Evolutionary conservation across 2,329 filamentous ascomycete genomes (phyloP).

Genomic region (Neonectria faginata): DNA sequence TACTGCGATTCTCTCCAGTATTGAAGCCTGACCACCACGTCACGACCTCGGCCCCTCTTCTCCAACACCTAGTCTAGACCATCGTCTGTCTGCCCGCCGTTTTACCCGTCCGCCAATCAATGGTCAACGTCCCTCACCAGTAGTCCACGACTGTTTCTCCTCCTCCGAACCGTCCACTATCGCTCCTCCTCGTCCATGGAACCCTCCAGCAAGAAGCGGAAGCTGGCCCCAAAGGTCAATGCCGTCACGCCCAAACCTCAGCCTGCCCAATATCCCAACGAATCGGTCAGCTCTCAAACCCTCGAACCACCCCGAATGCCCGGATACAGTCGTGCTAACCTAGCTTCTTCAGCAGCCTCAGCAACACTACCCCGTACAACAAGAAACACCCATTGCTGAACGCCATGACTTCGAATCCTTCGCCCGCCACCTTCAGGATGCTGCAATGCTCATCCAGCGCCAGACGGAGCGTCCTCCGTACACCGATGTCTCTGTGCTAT

Average conservation of each 20-base stretch:
- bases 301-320: constrained; percentile 28
- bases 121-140: constrained; percentile 36
- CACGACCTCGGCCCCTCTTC: constrained; percentile 5
- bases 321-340: constrained; percentile 38
- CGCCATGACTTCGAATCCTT: constrained; percentile 75
- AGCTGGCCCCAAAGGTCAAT: constrained; percentile 58
- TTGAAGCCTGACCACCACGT: background rate
- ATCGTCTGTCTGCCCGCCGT: constrained; percentile 10
- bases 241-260: constrained; percentile 48
- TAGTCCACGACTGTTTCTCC: constrained; percentile 32
- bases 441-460: constrained; percentile 74
- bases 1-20: background rate
- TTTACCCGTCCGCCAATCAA: constrained; percentile 36
- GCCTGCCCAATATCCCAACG: constrained; percentile 49
- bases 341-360: constrained; percentile 41
- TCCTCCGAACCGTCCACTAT: constrained; percentile 31
- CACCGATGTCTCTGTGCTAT: constrained; percentile 68
- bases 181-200: constrained; percentile 51
- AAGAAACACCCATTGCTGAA: constrained; percentile 58
- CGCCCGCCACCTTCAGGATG: constrained; percentile 75
- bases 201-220: constrained; percentile 57
- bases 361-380: constrained; percentile 53
- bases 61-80: constrained; percentile 8
- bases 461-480: constrained; percentile 71
- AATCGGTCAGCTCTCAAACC: constrained; percentile 50